Base-by-base conservation (phyloP, 805 yeast genomes). In the Limtongozyma cylindracea region DNA sequence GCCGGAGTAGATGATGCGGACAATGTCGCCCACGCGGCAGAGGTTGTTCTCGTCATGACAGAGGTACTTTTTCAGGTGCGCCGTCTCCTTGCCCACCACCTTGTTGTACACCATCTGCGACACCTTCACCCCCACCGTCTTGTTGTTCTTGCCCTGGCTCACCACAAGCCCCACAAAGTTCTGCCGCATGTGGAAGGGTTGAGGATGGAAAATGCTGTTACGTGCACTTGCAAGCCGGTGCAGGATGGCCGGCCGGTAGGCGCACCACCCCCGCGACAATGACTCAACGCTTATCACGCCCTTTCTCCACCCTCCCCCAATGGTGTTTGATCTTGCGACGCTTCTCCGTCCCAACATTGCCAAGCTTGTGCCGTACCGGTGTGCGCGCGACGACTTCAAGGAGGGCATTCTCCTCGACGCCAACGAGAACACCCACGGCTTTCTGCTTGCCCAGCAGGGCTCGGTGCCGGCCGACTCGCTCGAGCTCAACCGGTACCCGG, bases 351-450 rank as follows among this genome's bases (percentile, higher is more conserved):
- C 94, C 11, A 88, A 84, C 33, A 78, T 88, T 27, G 56, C 63
- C 27, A 46, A 61, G 3, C 53, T 88, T 25, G 80, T 73, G 49
- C 96, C 98, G 6, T 88, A 88, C 43, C 61, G 92, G 23, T 88
- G 98, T 45, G 98, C 98, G 4, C 56, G 98, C 46, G 98, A 88
- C 38, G 96, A 84, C 39, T 84, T 69, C 54, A 72, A 63, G 26
- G 78, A 59, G 17, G 98, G 98, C 15, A 55, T 88, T 20, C 53
- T 88, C 12, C 52, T 88, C 23, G 98, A 88, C 44, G 98, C 98
- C 25, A 88, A 88, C 37, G 98, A 88, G 45, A 88, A 88, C 41
- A 71, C 96, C 2, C 73, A 70, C 38, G 98, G 96, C 0, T 84
- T 94, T 4, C 64, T 91, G 2, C 43, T 78, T 10, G 26, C 47